phyloP scores from a whole-genome alignment of 2,329 filamentous ascomycete genomes.

The Malbranchea zuffiana region DNA sequence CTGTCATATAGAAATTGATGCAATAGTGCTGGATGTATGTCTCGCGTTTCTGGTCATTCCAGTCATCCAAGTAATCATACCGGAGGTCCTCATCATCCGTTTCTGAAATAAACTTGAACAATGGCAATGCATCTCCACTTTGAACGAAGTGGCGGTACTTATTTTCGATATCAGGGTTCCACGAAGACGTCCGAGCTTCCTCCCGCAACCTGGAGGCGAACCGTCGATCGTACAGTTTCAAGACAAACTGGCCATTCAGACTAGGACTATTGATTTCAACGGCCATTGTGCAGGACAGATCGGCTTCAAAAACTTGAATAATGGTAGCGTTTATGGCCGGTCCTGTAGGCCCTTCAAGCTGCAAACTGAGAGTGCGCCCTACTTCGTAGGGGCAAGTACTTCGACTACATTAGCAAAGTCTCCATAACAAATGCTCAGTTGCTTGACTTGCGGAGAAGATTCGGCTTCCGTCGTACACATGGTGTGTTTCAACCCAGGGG shows the following conservation, averaged over 20 bases:
- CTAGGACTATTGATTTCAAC: slow-evolving; percentile 8
- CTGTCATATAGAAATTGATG: slow-evolving; percentile 12
- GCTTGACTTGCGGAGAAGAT: too few species aligned
- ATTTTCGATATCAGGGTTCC: slow-evolving; percentile 13
- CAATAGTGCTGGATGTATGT: slow-evolving; percentile 14
- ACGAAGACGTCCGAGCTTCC: slow-evolving; percentile 10
- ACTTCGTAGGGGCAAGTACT: too few species aligned
- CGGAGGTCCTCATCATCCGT: slow-evolving; percentile 1
- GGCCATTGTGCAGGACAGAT: slow-evolving; percentile 15
- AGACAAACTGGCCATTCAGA: slow-evolving; percentile 11
- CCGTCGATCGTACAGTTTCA: slow-evolving; percentile 18
- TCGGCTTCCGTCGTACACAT: too few species aligned
- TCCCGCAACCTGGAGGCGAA: slow-evolving; percentile 14
- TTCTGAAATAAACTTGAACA: neutral
- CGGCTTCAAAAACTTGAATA: slow-evolving; percentile 15
- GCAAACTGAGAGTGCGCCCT: too few species aligned
- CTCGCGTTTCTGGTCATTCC: slow-evolving; percentile 14
- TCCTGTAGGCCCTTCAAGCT: slow-evolving; percentile 3
- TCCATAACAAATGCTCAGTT: too few species aligned
- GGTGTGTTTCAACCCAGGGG: too few species aligned
- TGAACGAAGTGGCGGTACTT: slow-evolving; percentile 15
- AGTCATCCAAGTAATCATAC: slow-evolving; percentile 7
- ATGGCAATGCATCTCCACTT: slow-evolving; percentile 10
- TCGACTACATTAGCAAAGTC: too few species aligned
- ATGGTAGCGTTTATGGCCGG: too few species aligned